Evolutionary conservation across 306 rosid species (phyloP).

Genomic region (Dalbergia cultrata): DNA sequence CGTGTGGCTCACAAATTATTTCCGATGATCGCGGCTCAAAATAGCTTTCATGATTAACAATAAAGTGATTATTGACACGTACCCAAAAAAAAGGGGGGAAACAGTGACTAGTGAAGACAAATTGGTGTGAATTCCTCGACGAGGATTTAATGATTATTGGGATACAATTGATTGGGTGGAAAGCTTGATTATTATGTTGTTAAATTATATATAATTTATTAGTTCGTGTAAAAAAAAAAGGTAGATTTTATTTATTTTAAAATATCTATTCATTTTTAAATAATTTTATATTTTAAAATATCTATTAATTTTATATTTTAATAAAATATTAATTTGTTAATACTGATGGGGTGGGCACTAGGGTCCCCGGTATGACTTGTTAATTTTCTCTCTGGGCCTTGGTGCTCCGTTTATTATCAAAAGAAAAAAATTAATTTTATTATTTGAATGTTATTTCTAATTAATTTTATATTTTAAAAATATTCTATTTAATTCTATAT

Average conservation of each 20-base stretch:
- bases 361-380: too few species aligned
- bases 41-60: conserved; percentile 10
- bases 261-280: too few species aligned
- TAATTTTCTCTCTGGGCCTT: too few species aligned
- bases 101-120: not conserved
- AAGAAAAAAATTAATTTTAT: too few species aligned
- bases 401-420: too few species aligned
- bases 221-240: not conserved
- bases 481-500: too few species aligned
- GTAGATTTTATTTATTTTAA: not conserved
- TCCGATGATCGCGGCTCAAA: conserved; percentile 59
- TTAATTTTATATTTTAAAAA: too few species aligned
- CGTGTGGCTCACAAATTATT: conserved; percentile 34
- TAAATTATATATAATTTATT: not conserved
- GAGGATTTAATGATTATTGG: conserved; percentile 35
- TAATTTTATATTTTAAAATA: too few species aligned
- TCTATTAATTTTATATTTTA: too few species aligned
- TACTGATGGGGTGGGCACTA: too few species aligned
- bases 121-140: not conserved
- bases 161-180: conserved; percentile 2
- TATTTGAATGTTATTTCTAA: too few species aligned
- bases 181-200: not conserved
- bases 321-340: too few species aligned
- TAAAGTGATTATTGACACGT: not conserved
- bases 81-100: not conserved